Evolutionary conservation across 78 protist species (phyloP), one percentile per base, ranked within the genome.

Genomic region (Dictyostelium purpureum): DNA sequence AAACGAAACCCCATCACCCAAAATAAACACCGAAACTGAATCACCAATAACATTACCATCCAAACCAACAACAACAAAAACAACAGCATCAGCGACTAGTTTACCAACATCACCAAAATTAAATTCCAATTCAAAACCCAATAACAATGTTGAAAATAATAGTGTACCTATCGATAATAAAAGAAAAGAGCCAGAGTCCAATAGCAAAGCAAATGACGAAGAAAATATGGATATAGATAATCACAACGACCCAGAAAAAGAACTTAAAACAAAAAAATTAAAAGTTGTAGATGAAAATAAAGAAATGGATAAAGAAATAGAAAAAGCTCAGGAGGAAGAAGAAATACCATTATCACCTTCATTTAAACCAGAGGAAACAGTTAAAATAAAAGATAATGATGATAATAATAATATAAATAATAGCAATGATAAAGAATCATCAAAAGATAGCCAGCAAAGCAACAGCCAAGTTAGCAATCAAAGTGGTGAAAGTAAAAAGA

Each of bases 381-480:
- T 24, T 40, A 18, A 67, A 61, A 31, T 26, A 14, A 47, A 70
- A 7, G 37, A 70, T 24, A 45, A 14, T 33, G 40, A 69, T 40
- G 77, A 69, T 19, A 69, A 18, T 16, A 24, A 19, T 47, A 71
- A 73, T 47, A 11, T 4, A 9, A 73, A 21, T 40, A 12, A 59
- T 37, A 21, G 4, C 45, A 37, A 12, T 24, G 28, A 57, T n/a
- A 56, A 57, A 28, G 67, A n/a, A 10, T 26, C n/a, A 31, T n/a
- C 28, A 52, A 26, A 33, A n/a, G 37, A 31, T 11, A 11, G 57
- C 7, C 67, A 57, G 35, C 51, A 40, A 6, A 35, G 19, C 26
- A 63, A 38, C 12, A 63, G 71, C 33, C 85, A 38, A 57, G 69
- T 24, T n/a, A 77, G 66, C 51, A 56, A 35, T n/a, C 42, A 26